These are phyloP conservation scores for Plasmodium berghei DNA, from an alignment of 169 alveolate genomes.

Conservation along the genomic window DNA sequence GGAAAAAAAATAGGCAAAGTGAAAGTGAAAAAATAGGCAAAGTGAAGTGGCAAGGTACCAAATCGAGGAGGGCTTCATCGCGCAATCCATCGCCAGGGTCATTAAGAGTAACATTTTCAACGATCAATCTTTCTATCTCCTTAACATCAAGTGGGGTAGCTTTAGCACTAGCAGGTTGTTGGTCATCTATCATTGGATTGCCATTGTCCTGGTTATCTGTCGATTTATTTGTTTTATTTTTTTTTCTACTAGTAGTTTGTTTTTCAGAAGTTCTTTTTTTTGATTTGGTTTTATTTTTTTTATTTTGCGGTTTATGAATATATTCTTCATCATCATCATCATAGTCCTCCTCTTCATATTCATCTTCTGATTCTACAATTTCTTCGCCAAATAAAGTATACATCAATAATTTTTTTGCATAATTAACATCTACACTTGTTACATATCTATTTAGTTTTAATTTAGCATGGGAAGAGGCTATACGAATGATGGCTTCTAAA, in stretches of 20 bases:
- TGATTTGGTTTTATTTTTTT: conserved; percentile 10
- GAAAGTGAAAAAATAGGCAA: background rate
- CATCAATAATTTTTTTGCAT: conserved; percentile 85
- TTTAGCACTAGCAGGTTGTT: conserved; percentile 8
- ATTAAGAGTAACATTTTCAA: conserved; percentile 53
- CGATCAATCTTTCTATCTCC: conserved; percentile 56
- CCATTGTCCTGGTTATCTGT: conserved; percentile 11
- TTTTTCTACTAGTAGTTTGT: conserved; percentile 23
- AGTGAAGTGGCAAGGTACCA: conserved; percentile 40
- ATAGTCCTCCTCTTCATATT: conserved; percentile 30
- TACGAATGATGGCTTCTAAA: conserved; percentile 91
- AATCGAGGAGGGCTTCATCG: conserved; percentile 80
- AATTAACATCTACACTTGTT: conserved; percentile 84
- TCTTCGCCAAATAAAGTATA: conserved; percentile 88
- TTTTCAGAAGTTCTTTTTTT: conserved; percentile 46
- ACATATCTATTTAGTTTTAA: conserved; percentile 87
- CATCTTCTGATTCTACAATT: conserved; percentile 59
- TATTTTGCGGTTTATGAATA: conserved; percentile 6
- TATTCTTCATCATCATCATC: conserved; percentile 29
- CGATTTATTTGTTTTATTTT: conserved; percentile 10
- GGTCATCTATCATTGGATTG: conserved; percentile 15
- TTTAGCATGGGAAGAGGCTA: conserved; percentile 92
- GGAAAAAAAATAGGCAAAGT: background rate
- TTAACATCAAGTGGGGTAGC: conserved; percentile 11
- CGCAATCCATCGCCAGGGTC: conserved; percentile 76